phyloP scores from a whole-genome alignment of 2,329 filamentous ascomycete species.

The Colletotrichum nymphaeae region DNA sequence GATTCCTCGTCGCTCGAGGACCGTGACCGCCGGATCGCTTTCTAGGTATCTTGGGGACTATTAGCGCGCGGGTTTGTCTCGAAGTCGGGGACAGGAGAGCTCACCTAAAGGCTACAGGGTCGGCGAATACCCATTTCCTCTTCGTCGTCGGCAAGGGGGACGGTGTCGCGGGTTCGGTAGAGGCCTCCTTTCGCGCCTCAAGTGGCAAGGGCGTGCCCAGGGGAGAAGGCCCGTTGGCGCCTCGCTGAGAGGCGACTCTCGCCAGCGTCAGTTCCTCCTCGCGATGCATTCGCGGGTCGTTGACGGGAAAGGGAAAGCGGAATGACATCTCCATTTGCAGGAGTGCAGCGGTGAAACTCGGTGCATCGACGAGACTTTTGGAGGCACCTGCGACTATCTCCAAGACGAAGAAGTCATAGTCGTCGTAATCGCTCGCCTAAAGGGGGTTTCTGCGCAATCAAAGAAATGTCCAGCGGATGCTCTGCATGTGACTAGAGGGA shows the following conservation, averaged over 20 bases:
- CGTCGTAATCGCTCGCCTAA: neutral
- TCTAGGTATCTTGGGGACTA: conserved; percentile 74
- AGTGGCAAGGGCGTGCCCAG: conserved; percentile 29
- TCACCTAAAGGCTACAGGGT: conserved; percentile 68
- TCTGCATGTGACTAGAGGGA: conserved; percentile 25
- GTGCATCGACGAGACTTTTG: conserved; percentile 24
- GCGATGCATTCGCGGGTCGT: conserved; percentile 47
- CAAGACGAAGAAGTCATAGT: conserved; percentile 22
- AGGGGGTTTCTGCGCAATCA: neutral
- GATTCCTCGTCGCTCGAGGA: conserved; percentile 77
- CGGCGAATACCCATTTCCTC: conserved; percentile 66
- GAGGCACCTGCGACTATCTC: conserved; percentile 24
- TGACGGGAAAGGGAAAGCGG: conserved; percentile 46
- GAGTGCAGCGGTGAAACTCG: conserved; percentile 6
- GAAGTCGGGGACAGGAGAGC: conserved; percentile 22
- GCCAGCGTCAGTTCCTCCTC: conserved; percentile 52
- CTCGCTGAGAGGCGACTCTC: conserved; percentile 44
- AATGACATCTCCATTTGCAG: conserved; percentile 49
- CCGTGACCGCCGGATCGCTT: conserved; percentile 80
- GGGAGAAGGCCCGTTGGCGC: conserved; percentile 38
- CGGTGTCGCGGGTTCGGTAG: conserved; percentile 21
- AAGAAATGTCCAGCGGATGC: neutral
- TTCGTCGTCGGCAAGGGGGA: conserved; percentile 44
- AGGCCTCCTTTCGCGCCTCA: conserved; percentile 28
- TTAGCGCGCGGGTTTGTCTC: neutral